Conservation (phyloP, 371 early-diverging fungal genomes). For the Rhizopus sp. region DNA sequence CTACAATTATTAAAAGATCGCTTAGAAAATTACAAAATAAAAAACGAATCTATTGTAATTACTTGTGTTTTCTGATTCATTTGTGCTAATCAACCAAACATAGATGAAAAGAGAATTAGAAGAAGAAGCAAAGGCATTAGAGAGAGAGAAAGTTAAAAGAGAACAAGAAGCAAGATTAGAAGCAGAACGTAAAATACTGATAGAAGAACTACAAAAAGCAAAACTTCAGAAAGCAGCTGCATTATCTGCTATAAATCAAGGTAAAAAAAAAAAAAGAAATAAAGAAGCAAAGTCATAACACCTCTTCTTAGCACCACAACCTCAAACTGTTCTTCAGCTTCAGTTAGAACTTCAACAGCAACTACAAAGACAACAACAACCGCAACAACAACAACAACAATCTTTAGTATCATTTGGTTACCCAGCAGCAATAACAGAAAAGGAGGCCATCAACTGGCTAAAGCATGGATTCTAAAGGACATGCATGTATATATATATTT, state of each 20-base stretch:
- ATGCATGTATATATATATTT: no score
- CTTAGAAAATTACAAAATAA: constrained; percentile 18
- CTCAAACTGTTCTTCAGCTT: constrained; percentile 11
- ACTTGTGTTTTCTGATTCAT: not conserved
- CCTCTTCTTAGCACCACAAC: not conserved
- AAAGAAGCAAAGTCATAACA: no score
- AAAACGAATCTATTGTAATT: constrained; percentile 25
- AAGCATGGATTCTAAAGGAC: constrained; percentile 21
- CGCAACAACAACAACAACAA: constrained; percentile 5
- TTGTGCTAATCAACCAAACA: constrained; percentile 27
- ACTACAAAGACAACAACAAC: constrained; percentile 9
- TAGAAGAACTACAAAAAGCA: constrained; percentile 17
- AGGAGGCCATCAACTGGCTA: constrained; percentile 45
- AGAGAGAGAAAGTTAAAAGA: constrained; percentile 28
- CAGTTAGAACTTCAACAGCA: constrained; percentile 12
- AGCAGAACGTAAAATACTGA: constrained; percentile 21
- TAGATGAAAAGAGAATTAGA: constrained; percentile 54
- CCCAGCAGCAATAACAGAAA: constrained; percentile 31
- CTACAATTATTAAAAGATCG: constrained; percentile 16
- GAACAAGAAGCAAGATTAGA: constrained; percentile 21
- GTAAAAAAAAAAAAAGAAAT: no score
- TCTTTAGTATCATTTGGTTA: constrained; percentile 15
- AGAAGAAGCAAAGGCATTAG: constrained; percentile 27
- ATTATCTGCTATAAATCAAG: constrained; percentile 1
- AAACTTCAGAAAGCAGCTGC: not conserved